phyloP scores from a whole-genome alignment of 768 basidiomycete species.

The Lentinula sp. region DNA sequence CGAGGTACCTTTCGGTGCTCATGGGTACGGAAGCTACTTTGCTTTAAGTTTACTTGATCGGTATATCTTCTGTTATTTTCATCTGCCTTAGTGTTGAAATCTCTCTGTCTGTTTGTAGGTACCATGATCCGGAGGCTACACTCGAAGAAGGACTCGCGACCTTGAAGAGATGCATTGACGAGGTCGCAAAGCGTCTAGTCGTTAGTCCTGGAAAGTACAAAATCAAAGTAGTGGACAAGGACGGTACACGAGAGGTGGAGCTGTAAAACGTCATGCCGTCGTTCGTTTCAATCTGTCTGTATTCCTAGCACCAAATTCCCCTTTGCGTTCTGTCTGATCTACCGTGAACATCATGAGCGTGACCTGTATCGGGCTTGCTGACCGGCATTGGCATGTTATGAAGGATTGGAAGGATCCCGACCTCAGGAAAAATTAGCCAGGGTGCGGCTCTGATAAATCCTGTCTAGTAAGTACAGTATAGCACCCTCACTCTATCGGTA shows the following conservation, averaged over 20 bases:
- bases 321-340: not conserved
- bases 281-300: not conserved
- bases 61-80: conserved; percentile 31
- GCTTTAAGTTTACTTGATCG: conserved; percentile 87
- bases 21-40: conserved; percentile 94
- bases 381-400: too few species aligned
- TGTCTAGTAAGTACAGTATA: too few species aligned
- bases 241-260: conserved; percentile 79
- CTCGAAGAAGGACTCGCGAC: conserved; percentile 83
- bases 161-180: conserved; percentile 80
- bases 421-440: too few species aligned
- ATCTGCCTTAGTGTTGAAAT: not conserved
- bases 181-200: conserved; percentile 79
- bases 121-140: conserved; percentile 84
- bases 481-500: too few species aligned
- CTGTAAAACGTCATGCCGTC: conserved; percentile 31
- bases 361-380: too few species aligned
- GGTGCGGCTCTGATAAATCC: too few species aligned
- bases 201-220: conserved; percentile 79
- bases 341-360: too few species aligned
- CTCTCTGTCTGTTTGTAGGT: conserved; percentile 36
- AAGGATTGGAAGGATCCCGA: too few species aligned
- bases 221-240: conserved; percentile 89
- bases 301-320: not conserved
- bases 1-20: conserved; percentile 87